Evolutionary conservation across 306 rosid species (phyloP), one percentile per base, ranked within the genome.

Genomic region (Canavalia ensiformis): DNA sequence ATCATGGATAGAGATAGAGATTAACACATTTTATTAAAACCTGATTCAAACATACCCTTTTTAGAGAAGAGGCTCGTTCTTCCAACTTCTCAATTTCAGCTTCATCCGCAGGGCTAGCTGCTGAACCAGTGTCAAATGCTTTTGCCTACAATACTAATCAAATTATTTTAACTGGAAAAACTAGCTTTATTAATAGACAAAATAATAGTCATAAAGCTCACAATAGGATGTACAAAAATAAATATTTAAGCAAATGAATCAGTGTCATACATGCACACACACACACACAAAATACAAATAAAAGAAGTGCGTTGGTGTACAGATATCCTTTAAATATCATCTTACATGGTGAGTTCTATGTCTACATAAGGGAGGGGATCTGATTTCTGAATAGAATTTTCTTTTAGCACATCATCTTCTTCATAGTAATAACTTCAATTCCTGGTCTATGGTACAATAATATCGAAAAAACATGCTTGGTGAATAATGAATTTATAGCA

Each of bases 81-180:
- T 89, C 97, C 74, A 93, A 86, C 76, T 92, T 93, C 74, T 90
- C 96, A 25, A 93, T 85, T 86, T 93, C 96, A 63, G 79, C 81
- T 74, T 92, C 89, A 75, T 91, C 93, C 2, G 56, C 78, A 42
- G 91, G 86, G 73, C 93, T 87, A 69, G 89, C 68, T 77, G 84
- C 81, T 31, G 92, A 87, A 74, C 88, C 78, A 51, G 83, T 11
- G 63, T 92, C 97, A 78, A 79, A 87, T 62, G 89, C 6, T 87
- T 85, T 81, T 25, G 84, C 93, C 99, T 96, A 49, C 51, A 87
- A 73, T 28, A 83, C n/a, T 29, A 80, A 46, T 46, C n/a, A 6
- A 41, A 44, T 89, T 77, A 87, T 83, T 86, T 56, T 75, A 74
- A 42, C 46, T 8, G 47, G 67, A 33, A 47, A 68, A 60, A 75